phyloP scores from a whole-genome alignment of 2,329 filamentous ascomycete genomes.

The Aspergillus flavus region DNA sequence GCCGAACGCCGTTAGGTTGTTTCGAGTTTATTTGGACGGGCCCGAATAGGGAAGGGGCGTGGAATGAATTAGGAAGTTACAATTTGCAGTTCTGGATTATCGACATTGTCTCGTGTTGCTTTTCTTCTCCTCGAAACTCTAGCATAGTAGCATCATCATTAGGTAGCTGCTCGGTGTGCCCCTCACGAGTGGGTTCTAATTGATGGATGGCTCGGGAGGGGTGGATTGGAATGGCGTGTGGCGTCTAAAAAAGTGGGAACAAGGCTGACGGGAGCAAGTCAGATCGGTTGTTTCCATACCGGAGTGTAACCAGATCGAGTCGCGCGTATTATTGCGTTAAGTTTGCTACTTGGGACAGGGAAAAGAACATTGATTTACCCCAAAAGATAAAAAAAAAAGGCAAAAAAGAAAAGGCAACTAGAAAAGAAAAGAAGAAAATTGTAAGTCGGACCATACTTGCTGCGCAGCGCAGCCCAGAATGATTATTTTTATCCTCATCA shows the following conservation, averaged over 20 bases:
- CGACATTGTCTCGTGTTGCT: conserved; percentile 13
- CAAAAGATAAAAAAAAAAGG: conserved; percentile 4
- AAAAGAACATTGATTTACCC: not conserved
- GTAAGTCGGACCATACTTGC: not conserved
- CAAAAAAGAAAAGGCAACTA: not conserved
- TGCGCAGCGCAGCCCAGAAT: not conserved
- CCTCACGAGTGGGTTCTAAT: conserved; percentile 11
- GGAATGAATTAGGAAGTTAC: conserved; percentile 7
- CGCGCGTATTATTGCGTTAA: conserved; percentile 11
- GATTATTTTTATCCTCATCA: not conserved
- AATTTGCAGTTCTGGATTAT: not conserved
- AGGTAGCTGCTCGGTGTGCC: conserved; percentile 8
- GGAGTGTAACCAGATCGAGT: conserved; percentile 28
- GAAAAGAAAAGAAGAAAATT: not conserved
- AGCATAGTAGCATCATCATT: conserved; percentile 7
- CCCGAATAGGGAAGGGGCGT: conserved; percentile 15
- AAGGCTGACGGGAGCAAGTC: conserved; percentile 32
- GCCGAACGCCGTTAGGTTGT: conserved; percentile 41
- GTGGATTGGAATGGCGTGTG: conserved; percentile 20
- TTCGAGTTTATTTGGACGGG: conserved; percentile 43
- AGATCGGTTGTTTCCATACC: conserved; percentile 26
- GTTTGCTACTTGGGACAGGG: not conserved
- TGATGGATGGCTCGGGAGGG: conserved; percentile 22
- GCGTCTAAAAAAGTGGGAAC: conserved; percentile 25
- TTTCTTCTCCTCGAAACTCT: not conserved